Evolutionary conservation across 768 basidiomycete species (phyloP), one percentile per base, ranked within the genome.

Genomic region (Floccularia luteovirens): DNA sequence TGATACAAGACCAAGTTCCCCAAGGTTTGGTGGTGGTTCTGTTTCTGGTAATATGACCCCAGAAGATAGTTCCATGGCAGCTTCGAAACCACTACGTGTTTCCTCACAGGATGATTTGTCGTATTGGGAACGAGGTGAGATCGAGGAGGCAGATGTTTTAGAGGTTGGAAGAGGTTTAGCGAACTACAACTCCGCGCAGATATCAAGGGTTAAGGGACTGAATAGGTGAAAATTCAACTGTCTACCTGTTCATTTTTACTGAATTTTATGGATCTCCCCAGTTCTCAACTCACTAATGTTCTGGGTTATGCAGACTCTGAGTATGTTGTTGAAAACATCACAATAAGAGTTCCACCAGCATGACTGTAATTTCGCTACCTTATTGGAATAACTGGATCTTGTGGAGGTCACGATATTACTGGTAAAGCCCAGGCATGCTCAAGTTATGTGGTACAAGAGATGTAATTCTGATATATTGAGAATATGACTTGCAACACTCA

Each of bases 271-370:
- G n/a, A 38, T 23, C 42, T 0, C 34, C 39, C 4, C 55, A 98
- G 94, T 48, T 82, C 89, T 1, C 73, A 86, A 38, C 78, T 99
- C 27, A 66, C 82, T 6, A 75, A 80, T 43, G 52, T 92, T 4
- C 60, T 99, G 35, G 94, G 92, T 2, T 98, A 99, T 59, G 88
- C 87, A 11, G 96, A 99, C 55, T 87, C 90, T 20, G 96, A 98
- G 58, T 88, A 98, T 63, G 92, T 98, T 35, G 93, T 94, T 4
- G 96, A 98, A 55, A 90, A 92, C 53, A 82, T 96, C 51, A 90
- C 88, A 2, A 84, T 94, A 38, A 72, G 82, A 39, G 56, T 77
- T 30, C 67, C 72, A 8, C 73, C 77, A 47, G 52, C 38, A 47
- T 51, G 30, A 32, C 21, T 5, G 14, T 28, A 8, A 28, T 8